Evolutionary conservation across 495 filamentous ascomycete genomes (phyloP), one percentile per base, ranked within the genome.

Genomic region (Aspergillus taichungensis): DNA sequence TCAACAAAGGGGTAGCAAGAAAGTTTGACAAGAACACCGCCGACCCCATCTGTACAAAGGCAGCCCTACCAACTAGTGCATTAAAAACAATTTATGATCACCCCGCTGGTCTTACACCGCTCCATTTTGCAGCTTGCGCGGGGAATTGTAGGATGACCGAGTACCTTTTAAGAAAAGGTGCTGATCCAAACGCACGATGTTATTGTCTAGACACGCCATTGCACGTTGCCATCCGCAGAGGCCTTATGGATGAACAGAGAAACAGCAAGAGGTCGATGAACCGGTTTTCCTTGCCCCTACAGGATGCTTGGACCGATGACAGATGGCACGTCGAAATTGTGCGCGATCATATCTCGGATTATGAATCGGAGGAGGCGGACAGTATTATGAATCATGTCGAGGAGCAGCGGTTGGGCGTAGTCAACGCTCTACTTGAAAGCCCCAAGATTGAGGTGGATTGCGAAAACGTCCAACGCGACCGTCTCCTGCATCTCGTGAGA

Each of bases 111-210:
- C 40, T 42, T 42, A 42, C 40, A 12, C 27, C 40, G 29, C 12
- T 42, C 11, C 40, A 42, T 42, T 42, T 42, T 42, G 40, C 40
- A 13, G 40, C 40, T 30, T 42, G 24, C 8, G 32, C 30, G 13
- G 40, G 40, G 4, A 24, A 32, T 12, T 13, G 10, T 10, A 12
- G 12, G 13, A 31, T 42, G 40, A 42, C 29, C 5, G 13, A 34
- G 13, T 5, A 18, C 34, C 37, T 47, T 30, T 12, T 47, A 14
- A 12, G 9, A 12, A 28, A 31, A 31, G 38, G 38, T 3, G 3
- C 45, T 29, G 24, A 47, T 31, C 36, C 37, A 24, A 47, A 42
- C 24, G 37, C 8, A 41, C 37, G 34, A 24, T 27, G 37, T 27
- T 1, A 34, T 7, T 6, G 35, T 32, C 13, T 28, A n/a, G 37